phyloP scores from a whole-genome alignment of 106 monocot species.

The Dendrobium huoshanense region DNA sequence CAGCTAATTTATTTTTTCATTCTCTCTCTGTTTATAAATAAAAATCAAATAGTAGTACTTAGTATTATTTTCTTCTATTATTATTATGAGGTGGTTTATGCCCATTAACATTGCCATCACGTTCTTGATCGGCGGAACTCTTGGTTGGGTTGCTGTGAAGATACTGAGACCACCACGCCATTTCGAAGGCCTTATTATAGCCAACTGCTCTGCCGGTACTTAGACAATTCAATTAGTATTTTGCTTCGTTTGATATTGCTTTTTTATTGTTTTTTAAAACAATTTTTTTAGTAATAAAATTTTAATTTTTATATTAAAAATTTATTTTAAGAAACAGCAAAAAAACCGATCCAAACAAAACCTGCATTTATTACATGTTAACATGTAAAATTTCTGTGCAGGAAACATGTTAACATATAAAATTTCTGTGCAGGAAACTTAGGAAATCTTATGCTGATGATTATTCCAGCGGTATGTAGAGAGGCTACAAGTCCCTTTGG shows the following conservation, averaged over 20 bases:
- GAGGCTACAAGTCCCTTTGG: slow-evolving; percentile 61
- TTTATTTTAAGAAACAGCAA: too few species aligned
- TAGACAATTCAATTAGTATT: neutral
- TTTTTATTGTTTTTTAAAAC: too few species aligned
- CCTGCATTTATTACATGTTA: neutral
- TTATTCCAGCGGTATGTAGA: slow-evolving; percentile 52
- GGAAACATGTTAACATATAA: slow-evolving; percentile 50
- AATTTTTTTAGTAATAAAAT: too few species aligned
- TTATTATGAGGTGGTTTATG: slow-evolving; percentile 77
- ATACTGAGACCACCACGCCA: slow-evolving; percentile 41
- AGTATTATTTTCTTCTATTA: neutral
- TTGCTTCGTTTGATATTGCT: too few species aligned
- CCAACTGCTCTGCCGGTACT: slow-evolving; percentile 63
- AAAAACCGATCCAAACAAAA: too few species aligned
- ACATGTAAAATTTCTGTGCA: slow-evolving; percentile 9
- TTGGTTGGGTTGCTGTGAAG: slow-evolving; percentile 72
- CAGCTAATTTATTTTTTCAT: neutral
- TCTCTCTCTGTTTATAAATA: neutral
- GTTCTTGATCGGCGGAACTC: slow-evolving; percentile 44
- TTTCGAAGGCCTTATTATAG: slow-evolving; percentile 58
- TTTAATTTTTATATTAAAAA: too few species aligned
- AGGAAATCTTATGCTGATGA: slow-evolving; percentile 49
- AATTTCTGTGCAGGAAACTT: slow-evolving; percentile 48
- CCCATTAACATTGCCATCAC: slow-evolving; percentile 58
- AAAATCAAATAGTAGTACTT: neutral